Evolutionary conservation across 2,329 filamentous ascomycete genomes (phyloP).

Genomic region (Pseudogymnoascus sp.): DNA sequence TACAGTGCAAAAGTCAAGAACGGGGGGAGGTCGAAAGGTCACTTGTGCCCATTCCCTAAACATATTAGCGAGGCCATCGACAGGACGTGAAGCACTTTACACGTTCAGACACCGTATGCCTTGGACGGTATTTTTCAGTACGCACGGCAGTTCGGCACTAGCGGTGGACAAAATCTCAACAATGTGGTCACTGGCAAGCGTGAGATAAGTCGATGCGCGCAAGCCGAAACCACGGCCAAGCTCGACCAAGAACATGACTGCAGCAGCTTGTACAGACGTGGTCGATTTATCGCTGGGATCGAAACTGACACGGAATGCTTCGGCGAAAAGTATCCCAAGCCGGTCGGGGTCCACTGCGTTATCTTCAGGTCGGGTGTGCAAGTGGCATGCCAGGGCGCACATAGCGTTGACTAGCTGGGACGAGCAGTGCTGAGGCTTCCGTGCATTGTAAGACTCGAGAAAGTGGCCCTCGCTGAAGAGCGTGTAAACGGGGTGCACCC

Average conservation of each 20-base stretch:
- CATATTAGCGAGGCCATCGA: too few species aligned
- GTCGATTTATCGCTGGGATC: slow-evolving; percentile 20
- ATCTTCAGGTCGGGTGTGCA: slow-evolving; percentile 19
- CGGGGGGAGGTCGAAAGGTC: too few species aligned
- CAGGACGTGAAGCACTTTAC: too few species aligned
- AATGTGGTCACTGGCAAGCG: slow-evolving; percentile 23
- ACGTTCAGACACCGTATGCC: too few species aligned
- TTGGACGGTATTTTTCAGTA: too few species aligned
- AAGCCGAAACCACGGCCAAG: slow-evolving; percentile 19
- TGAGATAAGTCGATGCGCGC: slow-evolving; percentile 24
- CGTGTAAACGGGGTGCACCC: slow-evolving; percentile 29
- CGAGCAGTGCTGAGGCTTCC: slow-evolving; percentile 24
- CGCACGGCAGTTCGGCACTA: too few species aligned
- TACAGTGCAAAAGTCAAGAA: too few species aligned
- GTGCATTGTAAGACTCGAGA: slow-evolving; percentile 21
- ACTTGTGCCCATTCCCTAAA: too few species aligned
- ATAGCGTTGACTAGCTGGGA: slow-evolving; percentile 27
- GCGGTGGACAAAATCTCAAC: too few species aligned
- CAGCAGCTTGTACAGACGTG: slow-evolving; percentile 26
- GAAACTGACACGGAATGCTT: slow-evolving; percentile 21
- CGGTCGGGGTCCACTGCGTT: slow-evolving; percentile 21
- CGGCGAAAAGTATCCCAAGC: slow-evolving; percentile 23
- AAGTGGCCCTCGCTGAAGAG: slow-evolving; percentile 28
- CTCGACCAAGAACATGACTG: slow-evolving; percentile 28
- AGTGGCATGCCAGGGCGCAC: slow-evolving; percentile 29